These are phyloP conservation scores for Parastagonospora avenae DNA, from an alignment of 2,329 filamentous ascomycete genomes.

Conservation along the genomic window DNA sequence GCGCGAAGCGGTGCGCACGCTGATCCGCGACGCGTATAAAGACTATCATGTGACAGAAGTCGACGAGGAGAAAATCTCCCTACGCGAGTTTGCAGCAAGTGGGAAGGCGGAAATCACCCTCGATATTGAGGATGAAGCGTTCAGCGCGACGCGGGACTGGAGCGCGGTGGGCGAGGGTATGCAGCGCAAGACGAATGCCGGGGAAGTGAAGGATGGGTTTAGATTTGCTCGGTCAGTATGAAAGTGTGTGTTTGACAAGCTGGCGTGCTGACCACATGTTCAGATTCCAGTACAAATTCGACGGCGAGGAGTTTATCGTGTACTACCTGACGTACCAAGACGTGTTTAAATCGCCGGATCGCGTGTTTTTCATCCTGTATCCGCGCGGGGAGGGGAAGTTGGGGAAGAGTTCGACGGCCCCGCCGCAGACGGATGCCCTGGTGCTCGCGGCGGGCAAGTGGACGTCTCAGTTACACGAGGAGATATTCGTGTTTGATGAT, in stretches of 20 bases:
- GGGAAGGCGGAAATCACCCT: conserved; percentile 20
- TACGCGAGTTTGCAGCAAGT: conserved; percentile 30
- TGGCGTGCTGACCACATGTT: neutral
- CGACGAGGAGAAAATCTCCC: conserved; percentile 10
- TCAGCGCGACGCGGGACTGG: conserved; percentile 25
- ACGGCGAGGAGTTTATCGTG: conserved; percentile 31
- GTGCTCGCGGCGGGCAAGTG: conserved; percentile 61
- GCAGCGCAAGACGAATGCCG: conserved; percentile 28
- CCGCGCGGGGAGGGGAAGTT: conserved; percentile 2
- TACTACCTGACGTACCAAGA: conserved; percentile 35
- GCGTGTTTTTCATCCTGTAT: conserved; percentile 27
- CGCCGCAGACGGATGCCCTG: conserved; percentile 51
- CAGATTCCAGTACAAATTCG: conserved; percentile 37
- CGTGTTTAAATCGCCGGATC: conserved; percentile 29
- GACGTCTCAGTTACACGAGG: conserved; percentile 62
- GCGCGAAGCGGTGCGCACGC: conserved; percentile 16
- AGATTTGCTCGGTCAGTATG: conserved; percentile 26
- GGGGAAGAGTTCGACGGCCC: too few relatives aligned
- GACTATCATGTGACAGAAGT: conserved; percentile 34
- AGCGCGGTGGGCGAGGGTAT: conserved; percentile 28
- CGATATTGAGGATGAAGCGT: conserved; percentile 23
- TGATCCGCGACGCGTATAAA: conserved; percentile 25
- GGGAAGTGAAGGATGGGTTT: conserved; percentile 24
- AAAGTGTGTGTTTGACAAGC: neutral
- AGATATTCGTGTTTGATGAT: conserved; percentile 68